phyloP scores from a whole-genome alignment of 176 grass and related monocot species.

The Avena atlantica region DNA sequence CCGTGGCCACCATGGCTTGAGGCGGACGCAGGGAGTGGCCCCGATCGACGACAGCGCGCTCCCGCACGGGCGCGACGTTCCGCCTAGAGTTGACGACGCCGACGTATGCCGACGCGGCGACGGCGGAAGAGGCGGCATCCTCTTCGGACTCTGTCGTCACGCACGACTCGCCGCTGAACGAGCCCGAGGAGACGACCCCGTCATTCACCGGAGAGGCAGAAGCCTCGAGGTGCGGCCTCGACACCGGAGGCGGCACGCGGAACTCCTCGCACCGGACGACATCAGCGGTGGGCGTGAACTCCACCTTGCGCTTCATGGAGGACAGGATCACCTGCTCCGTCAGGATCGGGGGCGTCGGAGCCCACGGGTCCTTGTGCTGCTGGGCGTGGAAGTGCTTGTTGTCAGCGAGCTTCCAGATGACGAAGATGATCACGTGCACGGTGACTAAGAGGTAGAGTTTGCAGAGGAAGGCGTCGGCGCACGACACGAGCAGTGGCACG shows the following conservation, averaged over 20 bases:
- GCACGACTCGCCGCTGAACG: conserved; percentile 59
- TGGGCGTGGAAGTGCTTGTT: conserved; percentile 48
- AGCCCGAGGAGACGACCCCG: conserved; percentile 16
- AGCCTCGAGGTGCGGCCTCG: background rate
- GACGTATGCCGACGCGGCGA: conserved; percentile 26
- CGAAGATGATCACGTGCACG: conserved; percentile 89
- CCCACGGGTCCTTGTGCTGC: conserved; percentile 33
- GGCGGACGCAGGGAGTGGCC: background rate
- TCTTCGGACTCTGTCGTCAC: conserved; percentile 65
- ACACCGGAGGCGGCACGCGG: background rate
- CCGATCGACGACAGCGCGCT: background rate
- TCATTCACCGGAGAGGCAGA: background rate
- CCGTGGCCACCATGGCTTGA: background rate
- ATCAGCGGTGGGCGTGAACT: background rate
- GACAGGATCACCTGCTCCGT: background rate
- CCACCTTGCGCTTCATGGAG: too few relatives aligned
- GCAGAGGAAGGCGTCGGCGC: conserved; percentile 43
- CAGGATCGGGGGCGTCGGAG: background rate
- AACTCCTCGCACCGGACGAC: background rate
- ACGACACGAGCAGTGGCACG: conserved; percentile 44
- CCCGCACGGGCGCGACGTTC: background rate
- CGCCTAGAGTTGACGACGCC: background rate
- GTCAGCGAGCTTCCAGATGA: conserved; percentile 94
- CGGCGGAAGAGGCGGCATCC: conserved; percentile 17
- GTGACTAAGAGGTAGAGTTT: conserved; percentile 80